Conservation (phyloP, 2,329 filamentous ascomycete species). For the Pseudogymnoascus sp. region DNA sequence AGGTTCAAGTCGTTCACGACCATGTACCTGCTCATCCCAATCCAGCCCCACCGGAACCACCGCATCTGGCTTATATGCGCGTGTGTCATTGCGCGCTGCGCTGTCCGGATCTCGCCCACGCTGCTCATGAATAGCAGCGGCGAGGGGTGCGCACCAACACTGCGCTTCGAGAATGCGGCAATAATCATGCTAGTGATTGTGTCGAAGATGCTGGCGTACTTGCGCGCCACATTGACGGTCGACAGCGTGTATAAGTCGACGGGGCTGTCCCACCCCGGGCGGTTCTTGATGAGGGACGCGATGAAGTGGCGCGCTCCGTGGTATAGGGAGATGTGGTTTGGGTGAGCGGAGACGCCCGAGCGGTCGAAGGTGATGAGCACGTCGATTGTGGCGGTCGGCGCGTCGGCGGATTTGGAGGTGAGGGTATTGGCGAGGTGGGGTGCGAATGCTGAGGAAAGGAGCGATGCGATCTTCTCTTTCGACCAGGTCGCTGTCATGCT, state of each 20-base stretch:
- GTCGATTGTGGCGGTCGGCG: constrained; percentile 37
- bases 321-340: constrained; percentile 88
- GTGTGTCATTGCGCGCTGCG: constrained; percentile 78
- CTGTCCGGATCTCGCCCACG: constrained; percentile 54
- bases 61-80: constrained; percentile 95
- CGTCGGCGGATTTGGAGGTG: constrained; percentile 25
- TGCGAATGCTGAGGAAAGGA: constrained; percentile 67
- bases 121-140: constrained; percentile 65
- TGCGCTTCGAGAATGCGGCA: constrained; percentile 38
- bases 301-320: constrained; percentile 72
- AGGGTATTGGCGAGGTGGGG: constrained; percentile 45
- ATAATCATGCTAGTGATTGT: constrained; percentile 58
- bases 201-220: constrained; percentile 75
- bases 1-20: constrained; percentile 76
- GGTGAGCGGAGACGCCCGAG: constrained; percentile 76
- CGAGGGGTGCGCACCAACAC: constrained; percentile 42
- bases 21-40: constrained; percentile 87
- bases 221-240: constrained; percentile 63
- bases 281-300: constrained; percentile 52
- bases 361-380: constrained; percentile 83
- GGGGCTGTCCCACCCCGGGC: constrained; percentile 59
- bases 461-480: constrained; percentile 55
- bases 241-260: constrained; percentile 81
- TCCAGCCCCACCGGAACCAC: constrained; percentile 98
- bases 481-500: constrained; percentile 80